Evolutionary conservation across 805 yeast genomes (phyloP), one percentile per base, ranked within the genome.

Genomic region (Komagataella populi): DNA sequence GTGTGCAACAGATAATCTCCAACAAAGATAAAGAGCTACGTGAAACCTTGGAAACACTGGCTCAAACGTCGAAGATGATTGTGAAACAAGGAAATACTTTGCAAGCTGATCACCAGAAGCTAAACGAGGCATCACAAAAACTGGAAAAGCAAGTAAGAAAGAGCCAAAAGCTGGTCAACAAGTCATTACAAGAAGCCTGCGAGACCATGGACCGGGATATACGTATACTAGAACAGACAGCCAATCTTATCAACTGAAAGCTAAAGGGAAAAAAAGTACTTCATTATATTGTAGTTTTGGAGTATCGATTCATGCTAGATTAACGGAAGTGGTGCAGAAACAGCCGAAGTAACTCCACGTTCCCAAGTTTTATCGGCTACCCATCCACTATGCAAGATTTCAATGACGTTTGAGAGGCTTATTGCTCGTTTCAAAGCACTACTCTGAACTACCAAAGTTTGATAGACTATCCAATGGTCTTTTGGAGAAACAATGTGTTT

Each of bases 381-480:
- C 98, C 98, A 90, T 17, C 96, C 96, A 3, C 84, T 78, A 59
- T 87, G 81, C 46, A 90, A 75, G 22, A 90, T 77, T 56, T 76
- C 75, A 50, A 88, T 62, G 46, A 85, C 79, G 62, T 88, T 96
- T 53, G 70, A 72, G 58, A 91, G 73, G 63, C 86, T 87, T 66
- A 91, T 70, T 14, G 89, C 86, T 52, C 71, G 71, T 59, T 79
- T 82, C 59, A 91, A 72, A 6, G 78, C 73, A 57, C 81, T 80
- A 44, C 83, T 82, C 59, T 84, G 83, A 47, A 83, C 77, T 23
- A 90, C 84, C 58, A 91, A 69, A 55, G 76, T 76, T 52, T 75
- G 75, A 64, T 88, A 91, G 7, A 91, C 74, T 18, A 77, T 73
- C 3, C 77, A 68, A 57, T 81, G 82, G 52, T 76, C 73, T 48